Conservation (phyloP, 2,329 filamentous ascomycete genomes). For the Apiospora sp. region DNA sequence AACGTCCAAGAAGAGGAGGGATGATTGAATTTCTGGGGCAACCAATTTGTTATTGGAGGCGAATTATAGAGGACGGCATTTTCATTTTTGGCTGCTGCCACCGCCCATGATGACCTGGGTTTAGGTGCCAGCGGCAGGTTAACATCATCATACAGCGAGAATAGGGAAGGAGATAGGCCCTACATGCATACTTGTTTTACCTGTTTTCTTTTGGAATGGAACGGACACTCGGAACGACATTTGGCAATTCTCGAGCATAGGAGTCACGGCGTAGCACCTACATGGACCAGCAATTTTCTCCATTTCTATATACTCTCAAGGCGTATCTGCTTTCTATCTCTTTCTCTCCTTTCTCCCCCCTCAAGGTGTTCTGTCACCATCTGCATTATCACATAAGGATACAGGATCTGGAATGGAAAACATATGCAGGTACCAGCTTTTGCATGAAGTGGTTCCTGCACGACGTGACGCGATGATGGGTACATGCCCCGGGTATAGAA, state of each 20-base stretch:
- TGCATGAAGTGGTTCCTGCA: constrained; percentile 13
- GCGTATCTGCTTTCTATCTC: background rate
- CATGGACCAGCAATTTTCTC: constrained; percentile 15
- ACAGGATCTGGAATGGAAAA: constrained; percentile 20
- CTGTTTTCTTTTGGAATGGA: background rate
- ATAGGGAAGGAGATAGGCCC: background rate
- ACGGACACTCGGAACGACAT: constrained; percentile 15
- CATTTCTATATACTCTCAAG: constrained; percentile 5
- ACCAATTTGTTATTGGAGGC: background rate
- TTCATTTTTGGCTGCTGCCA: constrained; percentile 1
- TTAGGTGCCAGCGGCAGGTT: background rate
- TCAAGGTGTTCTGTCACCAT: constrained; percentile 1
- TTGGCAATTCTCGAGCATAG: constrained; percentile 18
- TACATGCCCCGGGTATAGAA: constrained; percentile 12
- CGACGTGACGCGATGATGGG: constrained; percentile 18
- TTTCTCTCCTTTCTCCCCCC: background rate
- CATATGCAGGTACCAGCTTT: constrained; percentile 17
- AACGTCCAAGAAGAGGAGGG: background rate
- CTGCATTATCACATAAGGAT: constrained; percentile 5
- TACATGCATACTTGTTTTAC: constrained; percentile 12
- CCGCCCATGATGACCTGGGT: background rate
- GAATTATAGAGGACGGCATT: constrained; percentile 11
- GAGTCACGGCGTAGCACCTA: constrained; percentile 20
- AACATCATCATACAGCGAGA: background rate
- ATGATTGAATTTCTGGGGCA: background rate